Evolutionary conservation across 2,329 filamentous ascomycete species (phyloP).

Genomic region (Phaeomoniella chlamydospora): DNA sequence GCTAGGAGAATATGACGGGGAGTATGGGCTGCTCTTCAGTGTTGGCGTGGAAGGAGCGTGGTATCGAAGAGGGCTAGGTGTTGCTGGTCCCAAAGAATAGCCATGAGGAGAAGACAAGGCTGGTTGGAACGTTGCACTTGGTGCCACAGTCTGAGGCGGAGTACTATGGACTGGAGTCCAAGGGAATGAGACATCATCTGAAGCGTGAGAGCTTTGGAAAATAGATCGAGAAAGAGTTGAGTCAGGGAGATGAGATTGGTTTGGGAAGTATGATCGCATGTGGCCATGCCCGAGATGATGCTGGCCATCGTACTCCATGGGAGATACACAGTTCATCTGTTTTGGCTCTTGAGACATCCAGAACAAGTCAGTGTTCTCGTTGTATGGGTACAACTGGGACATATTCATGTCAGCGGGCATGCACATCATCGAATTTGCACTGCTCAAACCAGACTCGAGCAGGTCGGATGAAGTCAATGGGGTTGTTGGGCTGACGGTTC

Average conservation of each 20-base stretch:
- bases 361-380: background rate
- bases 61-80: slow-evolving; percentile 4
- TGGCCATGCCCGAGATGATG: background rate
- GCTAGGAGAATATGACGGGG: slow-evolving; percentile 3
- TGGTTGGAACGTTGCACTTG: slow-evolving; percentile 10
- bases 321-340: background rate
- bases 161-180: slow-evolving; percentile 1
- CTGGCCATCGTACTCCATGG: background rate
- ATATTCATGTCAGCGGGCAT: background rate
- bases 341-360: background rate
- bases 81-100: slow-evolving; percentile 10
- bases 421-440: background rate
- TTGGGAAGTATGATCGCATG: background rate
- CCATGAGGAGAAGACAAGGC: slow-evolving; percentile 7
- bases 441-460: background rate
- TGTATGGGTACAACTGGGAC: background rate
- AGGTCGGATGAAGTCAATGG: background rate
- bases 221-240: background rate
- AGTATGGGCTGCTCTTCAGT: slow-evolving; percentile 6
- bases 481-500: background rate
- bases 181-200: background rate
- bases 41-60: background rate
- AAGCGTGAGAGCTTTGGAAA: background rate
- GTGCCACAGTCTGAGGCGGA: slow-evolving; percentile 10
- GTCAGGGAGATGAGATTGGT: background rate